Conservation (phyloP, 208 protist genomes). For the Trypanosomatidae sp. region DNA sequence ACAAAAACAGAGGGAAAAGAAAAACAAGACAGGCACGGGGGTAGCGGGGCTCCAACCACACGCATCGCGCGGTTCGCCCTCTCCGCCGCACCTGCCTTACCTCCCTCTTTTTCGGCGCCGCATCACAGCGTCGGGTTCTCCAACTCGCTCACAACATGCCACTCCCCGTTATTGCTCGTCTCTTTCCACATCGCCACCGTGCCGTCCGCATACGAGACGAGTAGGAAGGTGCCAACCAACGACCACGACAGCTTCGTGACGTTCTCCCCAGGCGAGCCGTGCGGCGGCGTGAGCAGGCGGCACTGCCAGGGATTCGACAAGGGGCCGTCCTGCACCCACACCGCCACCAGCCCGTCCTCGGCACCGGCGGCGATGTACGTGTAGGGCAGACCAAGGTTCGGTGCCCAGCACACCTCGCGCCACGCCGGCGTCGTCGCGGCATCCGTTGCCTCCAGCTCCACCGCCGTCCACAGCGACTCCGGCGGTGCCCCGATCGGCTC, state of each 20-base stretch:
- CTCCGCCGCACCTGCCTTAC: too few relatives aligned
- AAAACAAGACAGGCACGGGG: too few relatives aligned
- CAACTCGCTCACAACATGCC: slow-evolving; percentile 65
- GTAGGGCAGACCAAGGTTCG: slow-evolving; percentile 71
- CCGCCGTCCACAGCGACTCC: slow-evolving; percentile 42
- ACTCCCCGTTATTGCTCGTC: slow-evolving; percentile 41
- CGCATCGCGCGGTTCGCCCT: background rate
- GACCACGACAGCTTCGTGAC: slow-evolving; percentile 89
- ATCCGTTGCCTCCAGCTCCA: slow-evolving; percentile 38
- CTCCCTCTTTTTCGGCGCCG: too few relatives aligned
- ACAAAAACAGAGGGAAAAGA: too few relatives aligned
- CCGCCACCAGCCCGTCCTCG: slow-evolving; percentile 73
- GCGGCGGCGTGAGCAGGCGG: slow-evolving; percentile 25
- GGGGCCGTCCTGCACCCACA: slow-evolving; percentile 79
- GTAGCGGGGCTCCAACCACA: background rate
- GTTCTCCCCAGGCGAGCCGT: slow-evolving; percentile 27
- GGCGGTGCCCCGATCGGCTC: slow-evolving; percentile 8
- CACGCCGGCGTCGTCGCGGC: slow-evolving; percentile 32
- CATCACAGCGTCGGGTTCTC: slow-evolving; percentile 26
- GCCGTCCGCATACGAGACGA: slow-evolving; percentile 77
- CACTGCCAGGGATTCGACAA: slow-evolving; percentile 44
- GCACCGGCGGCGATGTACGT: slow-evolving; percentile 82
- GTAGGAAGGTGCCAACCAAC: slow-evolving; percentile 72
- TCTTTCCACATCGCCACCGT: slow-evolving; percentile 81
- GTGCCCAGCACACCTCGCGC: slow-evolving; percentile 77